phyloP scores from a whole-genome alignment of 805 yeast genomes.

The Candida qinlingensis region DNA sequence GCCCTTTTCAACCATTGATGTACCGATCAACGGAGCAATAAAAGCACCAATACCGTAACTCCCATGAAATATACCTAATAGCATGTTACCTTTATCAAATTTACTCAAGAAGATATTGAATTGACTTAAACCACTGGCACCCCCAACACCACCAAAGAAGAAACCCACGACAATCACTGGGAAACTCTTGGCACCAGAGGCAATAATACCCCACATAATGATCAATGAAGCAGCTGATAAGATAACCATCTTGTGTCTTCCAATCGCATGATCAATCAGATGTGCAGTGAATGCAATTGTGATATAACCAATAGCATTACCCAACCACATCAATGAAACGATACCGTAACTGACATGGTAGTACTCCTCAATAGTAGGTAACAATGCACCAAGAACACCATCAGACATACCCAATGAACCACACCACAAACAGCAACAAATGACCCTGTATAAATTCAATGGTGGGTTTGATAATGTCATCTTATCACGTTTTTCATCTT shows the following conservation, averaged over 20 bases:
- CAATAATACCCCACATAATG: constrained; percentile 40
- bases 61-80: constrained; percentile 54
- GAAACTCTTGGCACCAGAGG: constrained; percentile 40
- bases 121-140: constrained; percentile 45
- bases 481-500: neutral
- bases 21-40: constrained; percentile 53
- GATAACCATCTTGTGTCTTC: constrained; percentile 33
- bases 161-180: constrained; percentile 45
- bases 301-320: constrained; percentile 52
- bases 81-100: constrained; percentile 37
- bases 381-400: constrained; percentile 57
- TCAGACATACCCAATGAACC: constrained; percentile 43
- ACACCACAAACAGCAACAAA: constrained; percentile 36
- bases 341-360: constrained; percentile 44
- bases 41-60: constrained; percentile 63
- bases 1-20: constrained; percentile 44
- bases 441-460: constrained; percentile 36
- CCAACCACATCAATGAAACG: constrained; percentile 55
- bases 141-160: constrained; percentile 55
- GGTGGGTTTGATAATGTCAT: constrained; percentile 41
- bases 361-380: constrained; percentile 46
- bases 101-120: constrained; percentile 46
- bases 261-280: constrained; percentile 35
- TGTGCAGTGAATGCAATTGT: constrained; percentile 45
- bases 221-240: constrained; percentile 34